These are phyloP conservation scores for Platanus orientalis DNA, from an alignment of 164 flowering plant genomes.

Conservation along the genomic window DNA sequence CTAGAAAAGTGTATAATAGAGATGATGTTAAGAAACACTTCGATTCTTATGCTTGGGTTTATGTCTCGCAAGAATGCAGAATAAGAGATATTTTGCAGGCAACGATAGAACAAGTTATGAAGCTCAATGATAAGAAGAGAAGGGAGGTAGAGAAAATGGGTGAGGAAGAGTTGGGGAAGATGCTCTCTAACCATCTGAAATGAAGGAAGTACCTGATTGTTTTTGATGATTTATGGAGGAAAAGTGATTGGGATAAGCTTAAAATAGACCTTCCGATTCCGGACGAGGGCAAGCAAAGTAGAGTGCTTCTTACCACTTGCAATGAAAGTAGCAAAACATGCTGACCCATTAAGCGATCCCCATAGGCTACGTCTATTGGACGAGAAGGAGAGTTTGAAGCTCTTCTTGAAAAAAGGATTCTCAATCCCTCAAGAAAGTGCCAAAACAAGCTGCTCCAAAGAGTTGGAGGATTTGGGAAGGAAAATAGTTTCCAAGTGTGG, in stretches of 20 bases:
- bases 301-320: not conserved
- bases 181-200: not conserved
- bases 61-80: constrained; percentile 1
- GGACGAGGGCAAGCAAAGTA: not conserved
- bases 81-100: not conserved
- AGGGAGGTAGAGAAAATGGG: not conserved
- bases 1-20: not conserved
- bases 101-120: not conserved
- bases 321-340: not conserved
- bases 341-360: not conserved
- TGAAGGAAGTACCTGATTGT: not conserved
- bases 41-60: constrained; percentile 1
- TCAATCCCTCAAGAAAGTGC: not conserved
- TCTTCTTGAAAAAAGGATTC: too few relatives aligned
- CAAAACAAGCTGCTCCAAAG: not conserved
- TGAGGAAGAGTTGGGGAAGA: not conserved
- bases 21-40: not conserved
- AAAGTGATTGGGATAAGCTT: not conserved
- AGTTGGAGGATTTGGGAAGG: not conserved
- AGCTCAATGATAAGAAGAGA: not conserved
- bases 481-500: not conserved
- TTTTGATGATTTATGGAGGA: not conserved
- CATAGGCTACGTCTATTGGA: not conserved
- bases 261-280: not conserved
- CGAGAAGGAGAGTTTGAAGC: too few relatives aligned